A percentile compares a stretch with the other conserved stretches of the same genome.
phyloP scores from a whole-genome alignment of 106 monocot genomes.

The Allium fistulosum region DNA sequence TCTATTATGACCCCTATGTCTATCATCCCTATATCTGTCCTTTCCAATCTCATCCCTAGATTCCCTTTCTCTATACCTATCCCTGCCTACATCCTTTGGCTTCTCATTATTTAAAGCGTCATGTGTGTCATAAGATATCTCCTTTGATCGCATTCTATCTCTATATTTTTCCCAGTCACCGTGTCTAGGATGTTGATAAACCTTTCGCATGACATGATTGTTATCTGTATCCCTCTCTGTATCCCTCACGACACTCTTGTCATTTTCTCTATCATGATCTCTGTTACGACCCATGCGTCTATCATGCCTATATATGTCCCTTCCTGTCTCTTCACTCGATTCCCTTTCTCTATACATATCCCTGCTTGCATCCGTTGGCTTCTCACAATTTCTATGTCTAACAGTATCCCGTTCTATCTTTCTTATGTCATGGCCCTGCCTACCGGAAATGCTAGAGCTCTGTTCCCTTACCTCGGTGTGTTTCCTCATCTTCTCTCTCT shows the following conservation, averaged over 20 bases:
- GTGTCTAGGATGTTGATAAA: constrained; percentile 38
- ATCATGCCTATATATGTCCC: constrained; percentile 29
- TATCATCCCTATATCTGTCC: constrained; percentile 14
- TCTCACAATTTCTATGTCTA: constrained; percentile 23
- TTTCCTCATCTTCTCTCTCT: constrained; percentile 17
- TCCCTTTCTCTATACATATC: constrained; percentile 20
- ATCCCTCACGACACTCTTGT: constrained; percentile 12
- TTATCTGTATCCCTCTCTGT: constrained; percentile 6
- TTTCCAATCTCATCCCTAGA: not conserved
- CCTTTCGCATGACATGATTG: constrained; percentile 15
- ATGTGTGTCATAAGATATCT: constrained; percentile 11
- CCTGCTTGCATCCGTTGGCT: constrained; percentile 15
- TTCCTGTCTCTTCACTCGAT: constrained; percentile 12
- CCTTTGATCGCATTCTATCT: constrained; percentile 30
- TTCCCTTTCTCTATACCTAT: constrained; percentile 29
- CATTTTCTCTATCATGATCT: constrained; percentile 17
- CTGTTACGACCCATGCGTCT: constrained; percentile 17
- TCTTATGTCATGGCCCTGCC: constrained; percentile 22
- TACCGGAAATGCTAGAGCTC: constrained; percentile 15
- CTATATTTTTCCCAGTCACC: constrained; percentile 22
- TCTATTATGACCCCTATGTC: constrained; percentile 11
- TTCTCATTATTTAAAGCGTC: constrained; percentile 16
- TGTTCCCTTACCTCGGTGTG: constrained; percentile 22
- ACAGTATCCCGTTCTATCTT: constrained; percentile 1
- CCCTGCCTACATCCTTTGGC: constrained; percentile 13